These are phyloP conservation scores for Nemania diffusa DNA, from an alignment of 2,329 filamentous ascomycete species.

Conservation along the genomic window DNA sequence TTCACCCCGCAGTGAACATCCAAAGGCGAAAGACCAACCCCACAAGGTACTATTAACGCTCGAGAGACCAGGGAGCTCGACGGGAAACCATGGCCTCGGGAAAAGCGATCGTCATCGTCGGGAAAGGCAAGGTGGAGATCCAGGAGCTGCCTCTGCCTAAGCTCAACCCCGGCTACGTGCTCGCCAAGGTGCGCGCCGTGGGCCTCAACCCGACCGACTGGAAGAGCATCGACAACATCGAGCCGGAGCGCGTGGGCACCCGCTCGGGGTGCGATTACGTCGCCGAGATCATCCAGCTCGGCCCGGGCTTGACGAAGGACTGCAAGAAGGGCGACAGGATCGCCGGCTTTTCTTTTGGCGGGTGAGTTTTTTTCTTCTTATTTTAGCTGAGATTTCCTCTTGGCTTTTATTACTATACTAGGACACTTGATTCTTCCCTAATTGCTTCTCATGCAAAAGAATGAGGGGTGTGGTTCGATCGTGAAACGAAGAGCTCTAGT, in stretches of 20 bases:
- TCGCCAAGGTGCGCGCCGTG: conserved; percentile 50
- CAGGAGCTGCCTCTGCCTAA: conserved; percentile 41
- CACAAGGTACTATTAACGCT: background rate
- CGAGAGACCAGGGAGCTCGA: background rate
- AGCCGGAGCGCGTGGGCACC: conserved; percentile 30
- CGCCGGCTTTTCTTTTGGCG: conserved; percentile 47
- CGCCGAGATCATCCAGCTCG: conserved; percentile 59
- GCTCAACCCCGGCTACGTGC: conserved; percentile 44
- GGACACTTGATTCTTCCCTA: too few species aligned
- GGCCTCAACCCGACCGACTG: conserved; percentile 52
- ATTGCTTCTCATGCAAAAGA: too few species aligned
- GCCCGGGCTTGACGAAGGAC: conserved; percentile 53
- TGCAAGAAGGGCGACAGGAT: conserved; percentile 62
- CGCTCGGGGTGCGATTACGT: conserved; percentile 59
- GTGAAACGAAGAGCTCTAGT: background rate
- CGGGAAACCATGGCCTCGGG: conserved; percentile 23
- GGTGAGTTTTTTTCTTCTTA: conserved; percentile 36
- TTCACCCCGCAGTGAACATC: background rate
- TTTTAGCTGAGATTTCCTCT: background rate
- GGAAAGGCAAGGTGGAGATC: conserved; percentile 40
- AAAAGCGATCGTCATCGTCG: conserved; percentile 39
- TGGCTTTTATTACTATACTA: background rate
- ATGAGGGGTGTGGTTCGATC: background rate
- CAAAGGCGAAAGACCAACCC: background rate
- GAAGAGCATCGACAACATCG: conserved; percentile 45